Evolutionary conservation across 768 basidiomycete species (phyloP).

Genomic region (Rhizopogon rudus): DNA sequence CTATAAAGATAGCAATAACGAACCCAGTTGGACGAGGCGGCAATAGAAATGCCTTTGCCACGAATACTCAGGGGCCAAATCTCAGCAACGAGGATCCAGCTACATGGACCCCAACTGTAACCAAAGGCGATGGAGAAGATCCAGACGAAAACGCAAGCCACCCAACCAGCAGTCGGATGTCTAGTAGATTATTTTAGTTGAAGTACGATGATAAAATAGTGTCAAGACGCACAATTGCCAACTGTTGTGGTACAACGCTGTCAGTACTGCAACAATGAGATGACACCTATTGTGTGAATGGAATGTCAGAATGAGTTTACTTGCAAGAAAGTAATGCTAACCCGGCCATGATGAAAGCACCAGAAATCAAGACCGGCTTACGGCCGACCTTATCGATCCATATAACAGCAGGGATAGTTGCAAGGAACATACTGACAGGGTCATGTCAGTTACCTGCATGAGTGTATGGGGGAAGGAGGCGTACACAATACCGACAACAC

Average conservation of each 20-base stretch:
- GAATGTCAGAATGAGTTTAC: slow-evolving; percentile 10
- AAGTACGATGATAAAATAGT: neutral
- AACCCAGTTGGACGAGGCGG: slow-evolving; percentile 74
- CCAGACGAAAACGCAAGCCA: slow-evolving; percentile 67
- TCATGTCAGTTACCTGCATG: neutral
- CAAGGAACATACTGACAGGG: slow-evolving; percentile 55
- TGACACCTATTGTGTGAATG: slow-evolving; percentile 44
- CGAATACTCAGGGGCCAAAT: slow-evolving; percentile 70
- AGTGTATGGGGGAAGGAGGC: slow-evolving; percentile 14
- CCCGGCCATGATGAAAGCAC: slow-evolving; percentile 68
- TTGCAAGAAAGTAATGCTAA: slow-evolving; percentile 24
- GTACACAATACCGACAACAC: slow-evolving; percentile 77
- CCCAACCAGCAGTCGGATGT: slow-evolving; percentile 56
- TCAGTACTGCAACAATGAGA: slow-evolving; percentile 63
- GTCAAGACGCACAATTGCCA: slow-evolving; percentile 41
- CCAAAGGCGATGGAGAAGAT: slow-evolving; percentile 70
- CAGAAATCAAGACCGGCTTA: slow-evolving; percentile 69
- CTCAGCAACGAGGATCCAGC: slow-evolving; percentile 76
- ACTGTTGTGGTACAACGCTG: slow-evolving; percentile 50
- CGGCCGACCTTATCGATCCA: slow-evolving; percentile 75
- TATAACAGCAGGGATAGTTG: slow-evolving; percentile 79
- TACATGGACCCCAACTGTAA: slow-evolving; percentile 76
- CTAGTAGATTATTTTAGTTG: slow-evolving; percentile 19
- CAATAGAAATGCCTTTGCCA: slow-evolving; percentile 72
- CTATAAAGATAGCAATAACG: slow-evolving; percentile 7